These are phyloP conservation scores for Lachnellula arida DNA, from an alignment of 2,329 filamentous ascomycete species.

Conservation along the genomic window DNA sequence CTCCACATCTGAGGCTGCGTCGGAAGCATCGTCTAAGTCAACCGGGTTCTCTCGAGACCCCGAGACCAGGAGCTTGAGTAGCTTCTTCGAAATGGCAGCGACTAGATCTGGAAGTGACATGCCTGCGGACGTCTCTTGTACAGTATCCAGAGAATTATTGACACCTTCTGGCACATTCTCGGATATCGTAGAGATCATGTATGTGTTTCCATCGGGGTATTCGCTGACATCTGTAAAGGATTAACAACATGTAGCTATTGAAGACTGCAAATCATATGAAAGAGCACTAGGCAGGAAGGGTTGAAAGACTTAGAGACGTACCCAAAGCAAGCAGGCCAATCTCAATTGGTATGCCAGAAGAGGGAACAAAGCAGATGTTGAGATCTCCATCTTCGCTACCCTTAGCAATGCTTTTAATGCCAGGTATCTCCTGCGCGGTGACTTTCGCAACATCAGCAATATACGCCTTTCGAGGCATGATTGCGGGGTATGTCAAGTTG, in stretches of 20 bases:
- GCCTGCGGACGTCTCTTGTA: constrained; percentile 21
- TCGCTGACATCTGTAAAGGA: constrained; percentile 46
- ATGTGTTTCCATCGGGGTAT: constrained; percentile 45
- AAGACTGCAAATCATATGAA: not conserved
- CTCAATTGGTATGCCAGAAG: constrained; percentile 20
- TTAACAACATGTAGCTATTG: constrained; percentile 10
- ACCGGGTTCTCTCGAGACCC: constrained; percentile 15
- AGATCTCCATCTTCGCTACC: constrained; percentile 72
- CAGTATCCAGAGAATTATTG: constrained; percentile 30
- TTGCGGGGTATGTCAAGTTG: not conserved
- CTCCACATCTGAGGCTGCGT: constrained; percentile 19
- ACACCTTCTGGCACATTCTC: constrained; percentile 41
- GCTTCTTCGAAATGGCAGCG: constrained; percentile 19
- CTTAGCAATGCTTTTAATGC: constrained; percentile 50
- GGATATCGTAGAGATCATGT: constrained; percentile 49
- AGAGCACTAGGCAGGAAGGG: not conserved
- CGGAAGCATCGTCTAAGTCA: constrained; percentile 33
- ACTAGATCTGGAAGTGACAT: constrained; percentile 24
- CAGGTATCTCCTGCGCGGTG: constrained; percentile 35
- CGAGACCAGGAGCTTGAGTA: constrained; percentile 18
- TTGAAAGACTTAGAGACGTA: constrained; percentile 8
- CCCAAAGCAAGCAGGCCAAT: constrained; percentile 25
- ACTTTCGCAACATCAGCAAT: constrained; percentile 49
- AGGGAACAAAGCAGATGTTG: constrained; percentile 50
- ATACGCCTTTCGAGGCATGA: constrained; percentile 65